phyloP scores from a whole-genome alignment of 352 stramenopile species.

The Globisporangium spiculum region DNA sequence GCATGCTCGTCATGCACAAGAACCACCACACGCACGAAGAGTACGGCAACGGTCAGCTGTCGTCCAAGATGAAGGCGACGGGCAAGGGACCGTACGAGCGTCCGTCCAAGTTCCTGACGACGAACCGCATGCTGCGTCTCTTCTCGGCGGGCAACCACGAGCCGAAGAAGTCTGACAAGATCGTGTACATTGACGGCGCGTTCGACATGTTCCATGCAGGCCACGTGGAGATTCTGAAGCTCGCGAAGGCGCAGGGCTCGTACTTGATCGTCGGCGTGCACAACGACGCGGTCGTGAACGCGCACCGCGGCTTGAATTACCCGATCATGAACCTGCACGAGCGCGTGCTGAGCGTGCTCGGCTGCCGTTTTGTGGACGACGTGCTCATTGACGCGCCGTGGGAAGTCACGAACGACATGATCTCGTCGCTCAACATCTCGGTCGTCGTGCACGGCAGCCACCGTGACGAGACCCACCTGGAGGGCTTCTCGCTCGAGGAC shows the following conservation, averaged over 20 bases:
- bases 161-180: constrained; percentile 84
- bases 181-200: constrained; percentile 98
- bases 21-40: constrained; percentile 88
- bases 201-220: constrained; percentile 99
- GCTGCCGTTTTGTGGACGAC: constrained; percentile 97
- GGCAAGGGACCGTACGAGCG: constrained; percentile 52
- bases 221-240: constrained; percentile 96
- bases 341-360: constrained; percentile 94
- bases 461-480: constrained; percentile 67
- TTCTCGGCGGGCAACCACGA: constrained; percentile 89
- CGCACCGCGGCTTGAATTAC: constrained; percentile 88
- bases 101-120: constrained; percentile 95
- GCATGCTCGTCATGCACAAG: constrained; percentile 97
- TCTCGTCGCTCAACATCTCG: constrained; percentile 87
- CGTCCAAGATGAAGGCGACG: constrained; percentile 61
- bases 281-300: constrained; percentile 92
- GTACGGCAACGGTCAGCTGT: constrained; percentile 77
- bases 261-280: constrained; percentile 98
- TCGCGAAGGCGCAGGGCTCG: constrained; percentile 89
- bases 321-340: constrained; percentile 99
- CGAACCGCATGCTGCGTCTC: constrained; percentile 93
- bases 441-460: constrained; percentile 87
- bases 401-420: constrained; percentile 95
- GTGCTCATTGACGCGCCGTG: constrained; percentile 97
- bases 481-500: constrained; percentile 64